Percentiles rank a stretch among this genome's conserved stretches.
phyloP scores from a whole-genome alignment of 1,284 basidiomycete genomes.

The Austroboletus novae-zelandiae region DNA sequence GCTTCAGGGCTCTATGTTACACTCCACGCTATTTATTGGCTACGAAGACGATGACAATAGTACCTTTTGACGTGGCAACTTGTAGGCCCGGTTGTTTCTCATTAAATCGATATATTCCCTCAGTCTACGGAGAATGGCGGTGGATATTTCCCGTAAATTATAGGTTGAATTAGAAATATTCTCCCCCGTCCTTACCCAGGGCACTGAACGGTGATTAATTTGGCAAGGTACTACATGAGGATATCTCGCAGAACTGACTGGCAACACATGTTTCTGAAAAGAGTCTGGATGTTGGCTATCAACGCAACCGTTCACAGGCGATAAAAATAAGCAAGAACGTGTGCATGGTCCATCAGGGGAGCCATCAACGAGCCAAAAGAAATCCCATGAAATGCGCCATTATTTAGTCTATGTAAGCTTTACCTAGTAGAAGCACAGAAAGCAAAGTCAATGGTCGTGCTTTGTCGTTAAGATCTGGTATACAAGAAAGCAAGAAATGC shows the following conservation, averaged over 20 bases:
- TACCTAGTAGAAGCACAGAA: slow-evolving; percentile 36
- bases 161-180: slow-evolving; percentile 24
- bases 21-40: slow-evolving; percentile 38
- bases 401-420: slow-evolving; percentile 36
- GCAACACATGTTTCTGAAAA: slow-evolving; percentile 27
- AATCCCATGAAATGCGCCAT: slow-evolving; percentile 27
- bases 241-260: slow-evolving; percentile 24
- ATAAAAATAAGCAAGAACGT: slow-evolving; percentile 32
- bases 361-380: slow-evolving; percentile 16
- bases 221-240: slow-evolving; percentile 31
- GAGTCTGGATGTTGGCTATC: slow-evolving; percentile 16
- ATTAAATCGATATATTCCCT: slow-evolving; percentile 6
- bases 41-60: slow-evolving; percentile 28
- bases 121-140: slow-evolving; percentile 12
- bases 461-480: slow-evolving; percentile 33
- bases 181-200: slow-evolving; percentile 19
- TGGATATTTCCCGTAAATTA: slow-evolving; percentile 16
- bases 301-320: slow-evolving; percentile 28
- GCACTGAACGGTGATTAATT: slow-evolving; percentile 35
- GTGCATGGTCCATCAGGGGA: slow-evolving; percentile 15
- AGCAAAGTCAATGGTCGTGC: slow-evolving; percentile 31
- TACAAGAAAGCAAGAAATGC: slow-evolving; percentile 36
- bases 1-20: slow-evolving; percentile 42
- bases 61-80: slow-evolving; percentile 10
- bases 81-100: slow-evolving; percentile 31